Conservation (phyloP, 2,329 filamentous ascomycete genomes). For the Trichoderma simmonsii region DNA sequence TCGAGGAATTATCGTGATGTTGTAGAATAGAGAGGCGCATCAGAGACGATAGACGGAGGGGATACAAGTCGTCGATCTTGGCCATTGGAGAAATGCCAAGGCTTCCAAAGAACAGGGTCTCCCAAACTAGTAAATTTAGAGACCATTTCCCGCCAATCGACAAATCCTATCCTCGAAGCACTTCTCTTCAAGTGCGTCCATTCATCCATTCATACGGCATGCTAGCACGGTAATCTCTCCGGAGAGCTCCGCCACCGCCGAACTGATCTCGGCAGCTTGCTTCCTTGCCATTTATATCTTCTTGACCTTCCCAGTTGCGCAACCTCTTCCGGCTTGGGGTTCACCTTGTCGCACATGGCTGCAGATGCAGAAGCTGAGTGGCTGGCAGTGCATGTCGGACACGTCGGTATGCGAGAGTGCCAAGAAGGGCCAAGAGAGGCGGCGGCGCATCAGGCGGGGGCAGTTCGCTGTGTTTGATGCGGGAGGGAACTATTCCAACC, state of each 20-base stretch:
- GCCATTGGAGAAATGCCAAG: not conserved
- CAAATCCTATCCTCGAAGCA: not conserved
- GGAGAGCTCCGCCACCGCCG: not conserved
- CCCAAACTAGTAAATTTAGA: not conserved
- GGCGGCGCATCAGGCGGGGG: not conserved
- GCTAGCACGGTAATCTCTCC: not conserved
- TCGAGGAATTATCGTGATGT: fast-evolving
- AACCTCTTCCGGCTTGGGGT: not conserved
- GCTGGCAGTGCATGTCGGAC: not conserved
- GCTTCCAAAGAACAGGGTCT: not conserved
- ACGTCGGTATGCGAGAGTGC: not conserved
- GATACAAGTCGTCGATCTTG: not conserved
- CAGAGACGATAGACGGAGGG: not conserved
- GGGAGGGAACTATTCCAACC: not conserved
- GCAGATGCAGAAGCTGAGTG: not conserved
- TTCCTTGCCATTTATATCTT: not conserved
- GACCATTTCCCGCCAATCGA: not conserved
- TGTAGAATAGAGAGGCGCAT: not conserved
- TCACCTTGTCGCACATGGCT: not conserved
- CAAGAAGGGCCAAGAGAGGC: not conserved
- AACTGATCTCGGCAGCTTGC: no score
- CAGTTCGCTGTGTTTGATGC: not conserved
- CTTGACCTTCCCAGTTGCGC: not conserved
- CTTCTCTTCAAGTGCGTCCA: not conserved
- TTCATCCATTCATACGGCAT: no score